Base-by-base conservation (phyloP, 1,139 yeast species). In the Suhomyces bolitotheri region DNA sequence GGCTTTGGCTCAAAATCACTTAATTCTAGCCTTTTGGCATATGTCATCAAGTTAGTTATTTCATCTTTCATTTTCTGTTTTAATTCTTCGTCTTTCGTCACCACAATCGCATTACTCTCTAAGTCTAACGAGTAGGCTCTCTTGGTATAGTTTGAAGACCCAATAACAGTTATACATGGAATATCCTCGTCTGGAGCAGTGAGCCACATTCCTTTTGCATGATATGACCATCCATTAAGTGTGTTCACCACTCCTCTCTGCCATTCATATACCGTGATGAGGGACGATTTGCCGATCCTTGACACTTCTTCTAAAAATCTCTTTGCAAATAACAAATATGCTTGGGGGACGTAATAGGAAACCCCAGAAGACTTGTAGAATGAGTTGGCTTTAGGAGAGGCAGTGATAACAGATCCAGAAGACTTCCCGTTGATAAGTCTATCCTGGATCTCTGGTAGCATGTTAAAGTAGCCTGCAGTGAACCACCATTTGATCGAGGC, bases 161-260 rank as follows among this genome's bases (percentile, higher is more conserved):
- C 98, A 37, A 92, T 73, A 3, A 90, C 79, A 0, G 97, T 85
- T 16, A 87, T 66, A 27, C 82, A 72, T 2, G 96, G 96, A 19
- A 63, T 53, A 0, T 50, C 48, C 38, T 78, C 82, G 6, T 65
- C 70, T 0, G 89, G 85, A 6, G 75, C 74, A 6, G 80, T 72
- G 1, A 87, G 64, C 98, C 98, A 92, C 11, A 89, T 66, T 1
- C 99, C 99, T 56, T 92, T 92, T n/a, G 98, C 98, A 55, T 92
- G 99, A 58, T 92, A 92, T 0, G 97, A 87, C 98, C 98, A 92
- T 1, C 98, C 97, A 22, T 70, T 76, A 0, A 80, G 76, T 9
- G 86, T 76, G 51, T 88, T 88, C 7, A 89, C 96, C 1, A 78
- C 64, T 2, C 98, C 98, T 33, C 76, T 78, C 53, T 78, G 77